These are phyloP conservation scores for Sporothrix humicola DNA, from an alignment of 2,329 filamentous ascomycete genomes.

Conservation along the genomic window DNA sequence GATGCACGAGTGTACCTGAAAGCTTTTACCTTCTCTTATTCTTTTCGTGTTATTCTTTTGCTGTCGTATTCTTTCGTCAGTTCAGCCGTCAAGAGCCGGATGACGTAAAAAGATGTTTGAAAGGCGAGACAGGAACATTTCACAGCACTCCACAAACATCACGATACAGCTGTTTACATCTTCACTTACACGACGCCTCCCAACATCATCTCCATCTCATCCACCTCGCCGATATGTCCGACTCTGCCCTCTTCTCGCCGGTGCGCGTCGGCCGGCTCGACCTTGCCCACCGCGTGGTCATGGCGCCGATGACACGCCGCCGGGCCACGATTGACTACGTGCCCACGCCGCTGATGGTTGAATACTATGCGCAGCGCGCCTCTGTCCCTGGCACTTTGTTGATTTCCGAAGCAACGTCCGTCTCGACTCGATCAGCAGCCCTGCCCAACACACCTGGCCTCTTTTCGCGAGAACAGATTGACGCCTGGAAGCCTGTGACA, in stretches of 20 bases:
- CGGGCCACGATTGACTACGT: conserved; percentile 48
- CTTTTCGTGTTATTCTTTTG: background rate
- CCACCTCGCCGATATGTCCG: background rate
- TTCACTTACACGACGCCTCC: background rate
- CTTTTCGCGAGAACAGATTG: conserved; percentile 59
- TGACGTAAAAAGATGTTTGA: background rate
- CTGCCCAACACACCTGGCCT: conserved; percentile 61
- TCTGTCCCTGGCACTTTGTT: conserved; percentile 50
- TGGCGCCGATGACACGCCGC: conserved; percentile 60
- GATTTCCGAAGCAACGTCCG: conserved; percentile 55
- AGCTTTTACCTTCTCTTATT: background rate
- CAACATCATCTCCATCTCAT: background rate
- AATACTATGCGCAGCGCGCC: conserved; percentile 54
- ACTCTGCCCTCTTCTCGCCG: conserved; percentile 42
- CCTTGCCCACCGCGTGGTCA: conserved; percentile 57
- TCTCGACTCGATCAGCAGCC: conserved; percentile 46
- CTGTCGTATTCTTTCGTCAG: background rate
- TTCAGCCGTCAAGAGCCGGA: background rate
- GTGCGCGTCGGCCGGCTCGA: conserved; percentile 51
- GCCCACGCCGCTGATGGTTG: conserved; percentile 43
- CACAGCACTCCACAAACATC: background rate
- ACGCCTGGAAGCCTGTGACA: conserved; percentile 64
- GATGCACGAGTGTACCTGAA: conserved; percentile 9
- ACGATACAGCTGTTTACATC: no score
- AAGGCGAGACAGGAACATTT: background rate